Evolutionary conservation across 2,329 filamentous ascomycete species (phyloP), one percentile per base, ranked within the genome.

Genomic region (Clathrospora elynae): DNA sequence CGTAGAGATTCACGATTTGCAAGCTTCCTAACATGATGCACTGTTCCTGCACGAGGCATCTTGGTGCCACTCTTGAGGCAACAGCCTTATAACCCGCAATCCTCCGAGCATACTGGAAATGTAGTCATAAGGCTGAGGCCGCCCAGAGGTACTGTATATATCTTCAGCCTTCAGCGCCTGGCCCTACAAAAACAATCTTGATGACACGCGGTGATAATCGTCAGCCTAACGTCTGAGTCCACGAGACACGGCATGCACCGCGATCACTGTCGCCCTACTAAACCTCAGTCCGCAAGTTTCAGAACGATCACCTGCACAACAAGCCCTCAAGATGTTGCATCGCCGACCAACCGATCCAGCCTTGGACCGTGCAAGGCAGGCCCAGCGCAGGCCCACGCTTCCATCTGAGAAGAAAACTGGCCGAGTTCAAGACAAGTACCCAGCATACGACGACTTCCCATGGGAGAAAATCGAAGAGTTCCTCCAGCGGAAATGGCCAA

Each of bases 391-490:
- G 16, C 46, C 42, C 4, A 47, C 34, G 1, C 20, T 53, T 5
- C 50, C 50, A 20, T 37, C 25, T 2, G 23, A 34, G 16, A 25
- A 16, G 6, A 41, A 14, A 17, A 35, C 41, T 6, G 35, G 24
- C 5, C 29, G 37, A 13, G 17, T 55, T 1, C 49, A 55, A 31
- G 53, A 53, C 10, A 50, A 37, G 10, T 55, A 35, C 17, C 13
- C 53, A 5, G 51, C 26, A 12, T 57, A 57, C 30, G 31, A 53
- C 2, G 42, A 53, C 23, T 53, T 57, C 16, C 22, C 44, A 10
- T 55, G 53, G 53, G 10, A 26, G n/a, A 40, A 54, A 16, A 55
- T 55, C n/a, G 44, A 55, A 25, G 45, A 35, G 4, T 57, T 16
- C 18, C 24, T 57, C n/a, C 42, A 36, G 14, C 9, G 5, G 3